Base-by-base conservation (phyloP, 352 stramenopile species). In the Pythium coloratum region DNA sequence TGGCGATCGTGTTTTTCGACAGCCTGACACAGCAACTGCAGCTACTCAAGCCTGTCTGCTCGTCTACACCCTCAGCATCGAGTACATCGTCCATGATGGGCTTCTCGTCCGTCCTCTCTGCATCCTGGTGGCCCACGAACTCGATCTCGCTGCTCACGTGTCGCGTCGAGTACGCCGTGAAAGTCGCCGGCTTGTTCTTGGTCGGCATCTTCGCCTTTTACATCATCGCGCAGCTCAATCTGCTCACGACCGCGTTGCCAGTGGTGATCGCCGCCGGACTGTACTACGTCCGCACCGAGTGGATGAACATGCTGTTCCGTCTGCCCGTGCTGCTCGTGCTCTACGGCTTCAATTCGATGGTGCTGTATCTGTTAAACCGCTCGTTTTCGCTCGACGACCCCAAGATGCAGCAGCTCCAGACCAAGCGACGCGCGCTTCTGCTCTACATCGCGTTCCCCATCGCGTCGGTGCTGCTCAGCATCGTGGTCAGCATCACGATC, bases 281-380 rank as follows among this genome's bases (percentile, higher is more conserved):
- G 2, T 94, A 92, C 62, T 77, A 87, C 55, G 36, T 94, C 24
- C 79, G 86, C 26, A 76, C 78, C 33, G 83, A 89, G 72, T 94
- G 86, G 86, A 77, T 91, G 71, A 91, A 91, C 70, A 92, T 94
- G 84, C 60, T 92, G 18, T 80, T 91, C 30, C 78, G 86, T 2
- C 65, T 89, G 10, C 86, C 86, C 24, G 73, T 90, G 33, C 55
- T 92, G 53, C 69, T 85, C 6, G 66, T 90, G n/a, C 79, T 92
- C 42, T 88, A 91, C 65, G 80, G 73, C 32, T 91, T 90, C 69
- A 94, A 94, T 69, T 80, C 73, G 47, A 74, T 71, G 20, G 69
- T 80, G 54, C 60, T 91, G 2, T 89, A 84, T 69, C 56, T 85
- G 26, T 67, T 87, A 36, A 88, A 90, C 56, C 72, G 63, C 57